A percentile compares a stretch with the other conserved stretches of the same genome.
These are phyloP conservation scores for Auricularia heimuer DNA, from an alignment of 768 basidiomycete species.

Conservation along the genomic window DNA sequence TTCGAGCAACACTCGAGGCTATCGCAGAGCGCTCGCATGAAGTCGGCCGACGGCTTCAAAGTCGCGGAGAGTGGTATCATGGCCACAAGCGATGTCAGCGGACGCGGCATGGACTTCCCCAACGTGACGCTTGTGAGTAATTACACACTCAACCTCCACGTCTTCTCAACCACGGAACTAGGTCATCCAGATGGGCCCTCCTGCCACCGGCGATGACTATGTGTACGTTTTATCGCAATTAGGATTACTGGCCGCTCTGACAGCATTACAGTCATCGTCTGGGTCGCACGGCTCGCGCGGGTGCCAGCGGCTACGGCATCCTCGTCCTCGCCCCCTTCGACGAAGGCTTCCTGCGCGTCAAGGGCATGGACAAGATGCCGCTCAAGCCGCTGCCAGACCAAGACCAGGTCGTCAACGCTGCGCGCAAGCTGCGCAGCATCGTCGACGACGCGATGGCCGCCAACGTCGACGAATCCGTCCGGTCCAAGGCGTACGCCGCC, in stretches of 20 bases:
- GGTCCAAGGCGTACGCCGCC: constrained; percentile 40
- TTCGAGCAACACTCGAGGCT: constrained; percentile 51
- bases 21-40: constrained; percentile 37
- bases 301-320: constrained; percentile 36
- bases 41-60: constrained; percentile 42
- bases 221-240: constrained; percentile 16
- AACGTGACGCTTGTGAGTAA: constrained; percentile 38
- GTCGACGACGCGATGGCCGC: constrained; percentile 21
- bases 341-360: constrained; percentile 33
- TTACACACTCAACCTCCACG: too few relatives aligned
- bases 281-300: constrained; percentile 33
- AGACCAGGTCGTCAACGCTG: background rate
- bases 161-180: too few relatives aligned
- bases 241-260: background rate
- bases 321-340: constrained; percentile 47
- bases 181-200: constrained; percentile 38
- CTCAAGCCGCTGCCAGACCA: constrained; percentile 25
- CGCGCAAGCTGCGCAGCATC: constrained; percentile 2
- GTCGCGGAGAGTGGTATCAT: constrained; percentile 34
- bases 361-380: constrained; percentile 31
- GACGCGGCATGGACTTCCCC: constrained; percentile 62
- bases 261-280: constrained; percentile 28
- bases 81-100: constrained; percentile 47
- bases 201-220: constrained; percentile 26
- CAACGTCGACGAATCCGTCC: constrained; percentile 22